Evolutionary conservation across 2,329 filamentous ascomycete species (phyloP).

Genomic region (Aplosporella prunicola): DNA sequence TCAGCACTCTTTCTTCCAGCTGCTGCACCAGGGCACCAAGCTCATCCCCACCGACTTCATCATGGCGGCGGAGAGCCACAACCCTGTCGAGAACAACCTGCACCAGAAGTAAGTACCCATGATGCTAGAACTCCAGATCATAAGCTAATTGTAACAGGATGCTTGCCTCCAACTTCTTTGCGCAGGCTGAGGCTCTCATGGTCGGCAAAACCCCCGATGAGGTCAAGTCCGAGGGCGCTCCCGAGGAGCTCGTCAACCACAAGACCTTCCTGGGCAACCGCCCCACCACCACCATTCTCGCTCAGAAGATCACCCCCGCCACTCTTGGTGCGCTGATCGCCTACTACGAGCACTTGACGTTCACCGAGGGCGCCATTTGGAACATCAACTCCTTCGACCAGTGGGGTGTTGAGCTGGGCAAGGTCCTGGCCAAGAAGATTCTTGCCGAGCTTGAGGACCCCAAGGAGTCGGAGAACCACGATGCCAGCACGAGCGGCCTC

Average conservation of each 20-base stretch:
- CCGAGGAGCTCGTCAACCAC: constrained; percentile 77
- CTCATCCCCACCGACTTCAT: constrained; percentile 98
- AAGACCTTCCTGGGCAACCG: constrained; percentile 99
- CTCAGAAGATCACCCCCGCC: constrained; percentile 85
- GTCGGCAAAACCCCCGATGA: constrained; percentile 77
- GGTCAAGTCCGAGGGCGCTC: constrained; percentile 64
- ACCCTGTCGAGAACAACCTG: constrained; percentile 81
- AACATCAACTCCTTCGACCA: constrained; percentile 99
- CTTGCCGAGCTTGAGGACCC: constrained; percentile 67
- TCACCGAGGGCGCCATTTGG: constrained; percentile 95
- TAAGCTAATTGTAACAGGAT: constrained; percentile 40
- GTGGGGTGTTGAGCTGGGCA: constrained; percentile 98
- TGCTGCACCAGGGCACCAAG: constrained; percentile 98
- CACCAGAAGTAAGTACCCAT: constrained; percentile 62
- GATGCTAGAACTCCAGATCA: too few species aligned
- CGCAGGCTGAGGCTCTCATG: constrained; percentile 82
- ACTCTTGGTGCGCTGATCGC: constrained; percentile 92
- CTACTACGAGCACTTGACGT: constrained; percentile 98
- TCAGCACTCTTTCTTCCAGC: constrained; percentile 99
- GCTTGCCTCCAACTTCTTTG: constrained; percentile 86
- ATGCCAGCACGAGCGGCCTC: constrained; percentile 77
- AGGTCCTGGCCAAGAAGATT: constrained; percentile 72
- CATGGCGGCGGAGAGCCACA: constrained; percentile 90
- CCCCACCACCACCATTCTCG: constrained; percentile 89
- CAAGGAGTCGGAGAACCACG: constrained; percentile 65